Conservation (phyloP, 768 basidiomycete genomes). For the Boletus rubropictus region DNA sequence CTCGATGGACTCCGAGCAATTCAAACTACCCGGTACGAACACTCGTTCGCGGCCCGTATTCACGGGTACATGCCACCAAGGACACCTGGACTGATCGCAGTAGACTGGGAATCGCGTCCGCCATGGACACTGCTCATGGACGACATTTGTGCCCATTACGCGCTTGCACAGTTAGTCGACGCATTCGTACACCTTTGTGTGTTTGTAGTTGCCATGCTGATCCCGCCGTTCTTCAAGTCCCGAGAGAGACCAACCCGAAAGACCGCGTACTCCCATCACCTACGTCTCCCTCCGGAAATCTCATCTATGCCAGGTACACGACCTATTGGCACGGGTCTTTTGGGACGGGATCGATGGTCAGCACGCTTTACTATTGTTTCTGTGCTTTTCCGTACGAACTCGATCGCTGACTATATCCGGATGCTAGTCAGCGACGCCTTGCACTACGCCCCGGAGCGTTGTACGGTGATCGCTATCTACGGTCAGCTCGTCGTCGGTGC, state of each 20-base stretch:
- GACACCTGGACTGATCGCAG: conserved; percentile 39
- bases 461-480: conserved; percentile 72
- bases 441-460: conserved; percentile 61
- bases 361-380: conserved; percentile 4
- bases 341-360: conserved; percentile 75
- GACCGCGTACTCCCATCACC: conserved; percentile 48
- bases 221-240: conserved; percentile 38
- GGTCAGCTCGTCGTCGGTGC: conserved; percentile 66
- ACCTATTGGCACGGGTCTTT: conserved; percentile 59
- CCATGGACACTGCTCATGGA: conserved; percentile 75
- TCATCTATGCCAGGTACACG: conserved; percentile 69
- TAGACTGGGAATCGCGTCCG: conserved; percentile 67
- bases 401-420: conserved; percentile 1
- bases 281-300: conserved; percentile 54
- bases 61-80: conserved; percentile 35
- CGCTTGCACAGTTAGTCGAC: conserved; percentile 47
- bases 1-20: conserved; percentile 53
- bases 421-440: conserved; percentile 62
- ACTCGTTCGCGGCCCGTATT: conserved; percentile 63
- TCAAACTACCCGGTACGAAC: conserved; percentile 55
- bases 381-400: background rate
- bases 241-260: conserved; percentile 40
- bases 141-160: conserved; percentile 64
- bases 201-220: background rate
- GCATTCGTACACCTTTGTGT: background rate